Evolutionary conservation across 257 asterid genomes (phyloP).

Genomic region (Knoxia roxburghii): DNA sequence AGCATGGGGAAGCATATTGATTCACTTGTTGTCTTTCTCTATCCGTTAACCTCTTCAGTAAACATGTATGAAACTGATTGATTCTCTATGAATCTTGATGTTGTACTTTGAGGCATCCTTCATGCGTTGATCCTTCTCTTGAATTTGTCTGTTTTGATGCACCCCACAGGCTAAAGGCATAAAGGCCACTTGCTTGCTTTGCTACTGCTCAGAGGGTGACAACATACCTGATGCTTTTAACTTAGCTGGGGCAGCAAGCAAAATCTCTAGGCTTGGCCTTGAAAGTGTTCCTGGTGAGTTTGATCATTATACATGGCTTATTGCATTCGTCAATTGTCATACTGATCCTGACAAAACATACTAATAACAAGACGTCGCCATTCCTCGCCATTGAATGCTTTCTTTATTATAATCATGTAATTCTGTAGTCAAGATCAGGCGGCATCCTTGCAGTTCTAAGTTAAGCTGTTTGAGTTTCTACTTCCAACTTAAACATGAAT

Average conservation of each 20-base stretch:
- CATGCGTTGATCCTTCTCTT: not conserved
- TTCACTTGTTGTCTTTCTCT: no score
- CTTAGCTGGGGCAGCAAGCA: conserved; percentile 77
- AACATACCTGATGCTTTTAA: conserved; percentile 82
- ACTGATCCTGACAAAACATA: not conserved
- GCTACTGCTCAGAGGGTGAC: conserved; percentile 99
- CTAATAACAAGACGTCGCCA: no score
- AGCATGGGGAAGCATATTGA: not conserved
- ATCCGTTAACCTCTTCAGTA: not conserved
- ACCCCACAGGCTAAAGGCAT: conserved; percentile 82
- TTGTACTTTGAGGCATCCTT: not conserved
- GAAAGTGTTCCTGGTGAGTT: conserved; percentile 47
- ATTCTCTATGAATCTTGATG: not conserved
- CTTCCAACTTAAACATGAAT: not conserved
- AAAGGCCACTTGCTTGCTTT: conserved; percentile 79
- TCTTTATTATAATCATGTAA: not conserved
- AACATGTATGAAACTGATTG: not conserved
- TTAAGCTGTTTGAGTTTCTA: not conserved
- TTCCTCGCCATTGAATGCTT: not conserved
- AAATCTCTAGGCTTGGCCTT: conserved; percentile 43
- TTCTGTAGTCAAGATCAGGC: not conserved
- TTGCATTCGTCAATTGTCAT: not conserved
- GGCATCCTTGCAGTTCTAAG: no score
- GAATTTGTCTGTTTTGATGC: conserved; percentile 13
- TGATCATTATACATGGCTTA: not conserved